A percentile compares a stretch with the other conserved stretches of the same genome.
These are phyloP conservation scores for Cichorium intybus DNA, from an alignment of 140 eudicot species.

Conservation along the genomic window DNA sequence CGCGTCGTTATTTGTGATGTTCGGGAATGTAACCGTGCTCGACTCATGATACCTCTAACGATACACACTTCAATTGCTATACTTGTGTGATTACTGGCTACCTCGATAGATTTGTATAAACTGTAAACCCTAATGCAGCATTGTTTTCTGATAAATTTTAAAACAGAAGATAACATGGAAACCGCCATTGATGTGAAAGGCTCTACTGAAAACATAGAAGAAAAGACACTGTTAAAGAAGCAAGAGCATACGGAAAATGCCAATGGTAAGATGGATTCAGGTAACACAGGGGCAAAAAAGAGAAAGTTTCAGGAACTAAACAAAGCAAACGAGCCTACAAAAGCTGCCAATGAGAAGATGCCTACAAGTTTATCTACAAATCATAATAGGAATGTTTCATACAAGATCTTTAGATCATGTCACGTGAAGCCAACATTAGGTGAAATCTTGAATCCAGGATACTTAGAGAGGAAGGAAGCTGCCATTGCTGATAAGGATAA, in stretches of 20 bases:
- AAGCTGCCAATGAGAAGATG: background rate
- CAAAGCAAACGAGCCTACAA: too few species aligned
- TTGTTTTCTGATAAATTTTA: background rate
- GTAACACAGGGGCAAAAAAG: constrained; percentile 11
- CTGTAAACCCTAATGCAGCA: constrained; percentile 13
- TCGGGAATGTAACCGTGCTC: background rate
- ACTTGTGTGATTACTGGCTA: background rate
- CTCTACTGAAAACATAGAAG: background rate
- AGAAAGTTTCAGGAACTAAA: constrained; percentile 5
- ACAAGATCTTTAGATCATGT: too few species aligned
- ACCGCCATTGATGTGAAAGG: too few species aligned
- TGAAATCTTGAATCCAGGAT: background rate
- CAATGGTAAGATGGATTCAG: background rate
- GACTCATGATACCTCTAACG: background rate
- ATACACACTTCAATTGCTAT: background rate
- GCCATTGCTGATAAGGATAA: background rate
- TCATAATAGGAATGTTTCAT: constrained; percentile 11
- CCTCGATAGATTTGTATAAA: background rate
- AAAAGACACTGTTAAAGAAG: constrained; percentile 3
- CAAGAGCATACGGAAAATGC: too few species aligned
- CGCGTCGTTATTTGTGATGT: background rate
- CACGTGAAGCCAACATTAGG: constrained; percentile 5
- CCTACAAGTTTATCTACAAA: background rate
- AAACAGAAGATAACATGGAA: too few species aligned
- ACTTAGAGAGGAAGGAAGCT: background rate